phyloP scores from a whole-genome alignment of 2,329 filamentous ascomycete species.

The Penicillium sp. region DNA sequence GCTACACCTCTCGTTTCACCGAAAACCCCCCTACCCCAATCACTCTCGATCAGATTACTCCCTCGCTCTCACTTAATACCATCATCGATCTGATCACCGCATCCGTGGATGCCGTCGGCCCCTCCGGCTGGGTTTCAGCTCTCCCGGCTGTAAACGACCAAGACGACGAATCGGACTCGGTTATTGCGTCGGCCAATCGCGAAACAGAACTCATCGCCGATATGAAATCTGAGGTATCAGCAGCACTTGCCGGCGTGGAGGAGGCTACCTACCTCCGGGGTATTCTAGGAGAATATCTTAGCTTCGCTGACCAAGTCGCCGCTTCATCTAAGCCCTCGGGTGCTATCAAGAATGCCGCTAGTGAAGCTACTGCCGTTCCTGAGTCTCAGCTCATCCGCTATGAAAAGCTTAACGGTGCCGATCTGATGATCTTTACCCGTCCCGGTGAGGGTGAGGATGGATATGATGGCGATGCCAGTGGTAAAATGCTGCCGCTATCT shows the following conservation, averaged over 20 bases:
- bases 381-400: constrained; percentile 35
- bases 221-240: constrained; percentile 54
- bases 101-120: constrained; percentile 53
- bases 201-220: constrained; percentile 52
- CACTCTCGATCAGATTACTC: constrained; percentile 39
- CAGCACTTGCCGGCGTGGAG: constrained; percentile 51
- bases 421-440: constrained; percentile 38
- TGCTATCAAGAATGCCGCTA: not conserved
- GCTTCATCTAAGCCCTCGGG: constrained; percentile 3
- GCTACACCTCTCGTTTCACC: constrained; percentile 48
- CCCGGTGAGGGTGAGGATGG: constrained; percentile 35
- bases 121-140: constrained; percentile 52
- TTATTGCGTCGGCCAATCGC: constrained; percentile 32
- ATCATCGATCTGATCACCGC: constrained; percentile 49
- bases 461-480: constrained; percentile 36
- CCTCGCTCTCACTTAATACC: constrained; percentile 42
- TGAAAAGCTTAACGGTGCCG: constrained; percentile 45
- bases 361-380: constrained; percentile 16
- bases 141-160: constrained; percentile 36
- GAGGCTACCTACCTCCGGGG: constrained; percentile 53
- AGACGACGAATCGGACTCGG: constrained; percentile 22
- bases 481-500: constrained; percentile 70
- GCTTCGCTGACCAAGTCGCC: constrained; percentile 41
- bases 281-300: constrained; percentile 51
- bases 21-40: constrained; percentile 44